phyloP scores from a whole-genome alignment of 2,329 filamentous ascomycete genomes.

The Botryotinia convoluta region DNA sequence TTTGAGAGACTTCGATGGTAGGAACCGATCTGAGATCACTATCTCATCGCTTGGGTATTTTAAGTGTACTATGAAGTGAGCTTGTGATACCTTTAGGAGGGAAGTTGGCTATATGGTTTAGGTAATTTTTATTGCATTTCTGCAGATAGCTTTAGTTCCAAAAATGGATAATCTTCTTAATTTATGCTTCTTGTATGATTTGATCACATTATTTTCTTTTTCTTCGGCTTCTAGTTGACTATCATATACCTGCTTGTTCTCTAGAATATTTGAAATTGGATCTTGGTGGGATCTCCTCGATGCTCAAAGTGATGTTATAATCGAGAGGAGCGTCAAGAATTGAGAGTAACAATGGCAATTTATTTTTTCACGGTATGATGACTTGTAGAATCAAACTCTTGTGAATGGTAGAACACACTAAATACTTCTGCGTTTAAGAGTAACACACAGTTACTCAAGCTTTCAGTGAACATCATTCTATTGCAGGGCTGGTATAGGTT shows the following conservation, averaged over 20 bases:
- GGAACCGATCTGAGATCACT: neutral
- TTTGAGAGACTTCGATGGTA: neutral
- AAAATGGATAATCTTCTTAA: neutral
- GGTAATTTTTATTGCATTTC: neutral
- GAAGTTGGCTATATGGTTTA: neutral
- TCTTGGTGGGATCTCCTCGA: too few species aligned
- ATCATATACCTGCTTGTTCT: too few species aligned
- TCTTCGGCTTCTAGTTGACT: too few species aligned
- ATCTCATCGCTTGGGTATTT: neutral
- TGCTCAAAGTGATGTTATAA: too few species aligned
- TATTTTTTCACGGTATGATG: neutral
- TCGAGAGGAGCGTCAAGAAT: too few species aligned
- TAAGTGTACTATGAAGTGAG: neutral
- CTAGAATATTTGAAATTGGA: too few species aligned
- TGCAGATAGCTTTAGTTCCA: neutral
- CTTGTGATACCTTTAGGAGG: neutral
- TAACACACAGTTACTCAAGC: too few species aligned
- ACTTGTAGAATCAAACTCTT: neutral
- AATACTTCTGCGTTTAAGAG: too few species aligned
- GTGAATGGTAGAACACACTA: too few species aligned
- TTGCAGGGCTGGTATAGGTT: neutral
- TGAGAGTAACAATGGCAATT: accelerated
- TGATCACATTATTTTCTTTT: too few species aligned
- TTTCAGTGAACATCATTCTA: neutral
- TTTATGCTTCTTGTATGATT: too few species aligned